Evolutionary conservation across 192 early-diverging fungal species (phyloP), one percentile per base, ranked within the genome.

Genomic region (Glomus cerebriforme): DNA sequence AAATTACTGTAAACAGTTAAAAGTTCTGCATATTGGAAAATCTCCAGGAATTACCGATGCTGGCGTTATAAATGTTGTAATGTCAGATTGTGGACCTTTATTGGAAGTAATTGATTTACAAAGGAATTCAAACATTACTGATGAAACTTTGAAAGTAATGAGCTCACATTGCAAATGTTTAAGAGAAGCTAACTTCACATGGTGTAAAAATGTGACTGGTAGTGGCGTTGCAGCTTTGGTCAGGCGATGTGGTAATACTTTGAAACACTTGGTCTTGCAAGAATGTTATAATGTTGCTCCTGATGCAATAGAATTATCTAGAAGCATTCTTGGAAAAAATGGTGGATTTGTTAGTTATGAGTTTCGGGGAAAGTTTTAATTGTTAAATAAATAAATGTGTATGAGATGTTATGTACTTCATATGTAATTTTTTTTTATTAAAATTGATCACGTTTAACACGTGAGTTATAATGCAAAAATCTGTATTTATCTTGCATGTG

Each of bases 111-210:
- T 69, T 69, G 67, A 69, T 24, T 43, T 69, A 10, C 24, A 45
- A 43, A 19, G 29, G 43, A 69, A 69, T 69, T 65, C 63, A 65
- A 69, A 69, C 22, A 69, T 69, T 7, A 69, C 67, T 2, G 67
- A 69, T 37, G n/a, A 43, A 31, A 26, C 67, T 6, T 69, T 69
- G 22, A 69, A 24, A 39, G 39, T 22, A 9, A 39, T 69, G 34
- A 35, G 27, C 2, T 22, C 35, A 4, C 3, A n/a, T 45, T 69
- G 34, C 39, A 24, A 26, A 10, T 43, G 39, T 22, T 22, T 69
- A 8, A 69, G 17, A 8, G 34, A 24, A 22, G 9, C 26, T 43
- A 69, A 69, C n/a, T 22, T 69, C 22, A 69, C 19, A 31, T 69
- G 19, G 22, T 69, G 67, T 69, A 22, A 12, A 8, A 69, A 69